These are phyloP conservation scores for Corrigiola litoralis DNA, from an alignment of 179 eudicot genomes.

Conservation along the genomic window DNA sequence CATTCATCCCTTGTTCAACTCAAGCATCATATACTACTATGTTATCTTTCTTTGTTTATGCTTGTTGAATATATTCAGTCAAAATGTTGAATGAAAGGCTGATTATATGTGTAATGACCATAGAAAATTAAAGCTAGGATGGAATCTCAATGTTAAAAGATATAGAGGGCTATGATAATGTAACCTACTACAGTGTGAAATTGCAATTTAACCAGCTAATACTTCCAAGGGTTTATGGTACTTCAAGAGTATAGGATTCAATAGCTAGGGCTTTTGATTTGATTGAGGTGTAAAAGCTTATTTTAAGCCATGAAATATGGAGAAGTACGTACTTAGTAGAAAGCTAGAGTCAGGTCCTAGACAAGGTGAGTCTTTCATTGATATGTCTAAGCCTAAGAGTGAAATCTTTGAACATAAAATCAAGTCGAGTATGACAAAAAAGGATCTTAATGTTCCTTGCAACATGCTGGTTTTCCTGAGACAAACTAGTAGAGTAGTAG, in stretches of 20 bases:
- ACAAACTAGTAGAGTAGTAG: too few species aligned
- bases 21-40: not conserved
- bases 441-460: too few species aligned
- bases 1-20: not conserved
- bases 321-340: not conserved
- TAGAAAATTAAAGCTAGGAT: too few species aligned
- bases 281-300: not conserved
- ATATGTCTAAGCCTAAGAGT: too few species aligned
- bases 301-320: not conserved
- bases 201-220: not conserved
- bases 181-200: not conserved
- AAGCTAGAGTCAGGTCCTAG: too few species aligned
- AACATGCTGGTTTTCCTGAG: not conserved
- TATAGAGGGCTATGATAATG: not conserved
- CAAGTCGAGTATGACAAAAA: too few species aligned
- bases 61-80: not conserved
- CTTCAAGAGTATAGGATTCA: not conserved
- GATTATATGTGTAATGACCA: not conserved
- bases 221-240: not conserved
- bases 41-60: not conserved
- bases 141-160: not conserved
- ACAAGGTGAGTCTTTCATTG: too few species aligned
- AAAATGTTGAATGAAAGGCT: too few species aligned
- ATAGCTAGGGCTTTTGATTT: conserved; percentile 20
- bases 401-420: conserved; percentile 12